Conservation (phyloP, 179 eudicot genomes). For the Drosera spatulata region DNA sequence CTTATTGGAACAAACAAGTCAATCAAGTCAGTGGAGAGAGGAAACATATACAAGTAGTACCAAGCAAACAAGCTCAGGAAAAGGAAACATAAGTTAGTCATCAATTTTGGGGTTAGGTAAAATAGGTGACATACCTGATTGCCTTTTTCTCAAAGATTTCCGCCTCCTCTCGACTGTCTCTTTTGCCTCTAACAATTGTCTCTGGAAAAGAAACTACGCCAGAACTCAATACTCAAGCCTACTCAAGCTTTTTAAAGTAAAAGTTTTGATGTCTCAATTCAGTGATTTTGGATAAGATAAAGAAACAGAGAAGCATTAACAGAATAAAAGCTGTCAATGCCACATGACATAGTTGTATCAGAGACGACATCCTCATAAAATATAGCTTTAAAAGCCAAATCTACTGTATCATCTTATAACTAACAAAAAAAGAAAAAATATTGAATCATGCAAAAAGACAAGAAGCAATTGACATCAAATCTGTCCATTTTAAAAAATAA, state of each 20-base stretch:
- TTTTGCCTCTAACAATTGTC: constrained; percentile 72
- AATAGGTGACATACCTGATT: constrained; percentile 42
- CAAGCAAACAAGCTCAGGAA: too few relatives aligned
- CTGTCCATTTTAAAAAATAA: not conserved
- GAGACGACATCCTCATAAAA: not conserved
- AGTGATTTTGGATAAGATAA: not conserved
- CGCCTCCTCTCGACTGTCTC: constrained; percentile 92
- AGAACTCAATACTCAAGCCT: constrained; percentile 1
- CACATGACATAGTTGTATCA: not conserved
- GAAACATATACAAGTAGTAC: too few relatives aligned
- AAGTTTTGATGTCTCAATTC: not conserved
- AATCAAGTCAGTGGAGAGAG: too few relatives aligned
- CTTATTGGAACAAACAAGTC: too few relatives aligned
- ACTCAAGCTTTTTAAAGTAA: not conserved
- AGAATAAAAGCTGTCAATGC: not conserved
- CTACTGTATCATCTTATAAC: not conserved
- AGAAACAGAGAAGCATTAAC: not conserved
- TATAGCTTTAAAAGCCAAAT: not conserved
- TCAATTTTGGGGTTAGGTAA: not conserved
- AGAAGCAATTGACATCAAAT: not conserved
- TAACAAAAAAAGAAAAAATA: not conserved
- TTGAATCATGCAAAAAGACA: not conserved
- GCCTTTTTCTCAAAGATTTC: constrained; percentile 76
- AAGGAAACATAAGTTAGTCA: too few relatives aligned
- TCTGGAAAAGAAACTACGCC: constrained; percentile 23